Base-by-base conservation (phyloP, 352 stramenopile genomes). In the Globisporangium apiculatum region DNA sequence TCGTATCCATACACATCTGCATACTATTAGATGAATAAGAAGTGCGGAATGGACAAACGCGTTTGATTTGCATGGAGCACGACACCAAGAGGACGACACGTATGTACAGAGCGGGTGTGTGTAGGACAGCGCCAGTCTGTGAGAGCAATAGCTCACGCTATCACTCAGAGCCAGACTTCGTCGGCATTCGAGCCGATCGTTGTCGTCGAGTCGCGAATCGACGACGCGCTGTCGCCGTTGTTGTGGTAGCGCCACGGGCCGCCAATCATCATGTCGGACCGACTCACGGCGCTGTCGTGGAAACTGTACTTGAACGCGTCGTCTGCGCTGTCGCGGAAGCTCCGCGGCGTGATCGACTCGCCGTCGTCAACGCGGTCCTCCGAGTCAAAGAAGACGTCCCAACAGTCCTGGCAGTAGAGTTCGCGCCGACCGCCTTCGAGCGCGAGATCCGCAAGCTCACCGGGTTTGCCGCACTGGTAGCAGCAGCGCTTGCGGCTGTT, bases 261-360 rank as follows among this genome's bases (percentile, higher is more conserved):
- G 36, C 40, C 40, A 43, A 31, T 3, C 48, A 83, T 74, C 48
- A 83, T 74, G 51, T 86, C 80, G 35, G 74, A 68, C 37, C 70
- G 61, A 42, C 69, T 84, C 41, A 79, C 67, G 0, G 69, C 69
- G 72, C 76, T 86, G 66, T 89, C 80, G 61, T 91, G 78, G 62
- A 89, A 83, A 48, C 80, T 90, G 68, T 90, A 90, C 69, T 88
- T 82, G 48, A 79, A 71, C 15, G 71, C 75, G 51, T 82, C 75
- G 53, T 69, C 65, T 10, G 56, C 37, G 17, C 55, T 62, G 46
- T 60, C 53, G 24, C 59, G 52, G 9, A 59, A 2, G 31, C 56
- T 59, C 14, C 61, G 58, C 24, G 55, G 55, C 31, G 55, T 65
- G 18, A 40, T 61, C 35, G 47, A 35, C 24, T 55, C 45, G 42